A percentile compares a stretch with the other conserved stretches of the same genome.
phyloP scores from a whole-genome alignment of 805 yeast genomes.

The Wickerhamiella slavikovae region DNA sequence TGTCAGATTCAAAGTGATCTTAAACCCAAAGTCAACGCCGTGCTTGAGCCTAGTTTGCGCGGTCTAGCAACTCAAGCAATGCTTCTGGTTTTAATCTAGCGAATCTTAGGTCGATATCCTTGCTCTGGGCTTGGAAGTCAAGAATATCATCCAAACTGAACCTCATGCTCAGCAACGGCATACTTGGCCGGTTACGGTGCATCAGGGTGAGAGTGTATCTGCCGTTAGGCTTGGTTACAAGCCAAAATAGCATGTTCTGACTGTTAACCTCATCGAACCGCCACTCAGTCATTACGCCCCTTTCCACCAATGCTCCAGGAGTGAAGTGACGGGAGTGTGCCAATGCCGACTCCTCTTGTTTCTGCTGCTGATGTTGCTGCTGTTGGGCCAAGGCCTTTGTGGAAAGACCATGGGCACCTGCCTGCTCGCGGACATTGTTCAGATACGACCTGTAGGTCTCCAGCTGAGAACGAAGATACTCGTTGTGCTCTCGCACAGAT shows the following conservation, averaged over 20 bases:
- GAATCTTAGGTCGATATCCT: conserved; percentile 5
- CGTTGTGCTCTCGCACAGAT: conserved; percentile 18
- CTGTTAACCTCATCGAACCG: no score
- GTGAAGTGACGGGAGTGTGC: conserved; percentile 11
- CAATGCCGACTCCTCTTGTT: no score
- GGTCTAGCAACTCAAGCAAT: conserved; percentile 2
- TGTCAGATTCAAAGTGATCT: no score
- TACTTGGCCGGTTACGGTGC: conserved; percentile 14
- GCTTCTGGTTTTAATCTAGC: conserved; percentile 4
- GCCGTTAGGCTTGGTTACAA: conserved; percentile 16
- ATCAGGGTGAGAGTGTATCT: conserved; percentile 15
- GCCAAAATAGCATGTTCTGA: no score
- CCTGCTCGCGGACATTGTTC: conserved; percentile 17
- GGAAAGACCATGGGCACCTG: conserved; percentile 10
- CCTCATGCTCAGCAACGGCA: conserved; percentile 15
- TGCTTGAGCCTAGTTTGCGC: background rate
- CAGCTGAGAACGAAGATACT: conserved; percentile 17
- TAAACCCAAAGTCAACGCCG: no score
- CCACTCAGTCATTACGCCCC: conserved; percentile 13
- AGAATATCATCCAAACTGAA: conserved; percentile 18
- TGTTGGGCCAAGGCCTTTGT: no score
- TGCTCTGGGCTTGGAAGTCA: conserved; percentile 9
- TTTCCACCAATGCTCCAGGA: conserved; percentile 11
- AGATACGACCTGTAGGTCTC: conserved; percentile 20
- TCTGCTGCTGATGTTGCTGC: conserved; percentile 4